Percentiles rank a stretch among this genome's conserved stretches.
phyloP scores from a whole-genome alignment of 768 basidiomycete species.

The Pleurotus salmoneostramineus region DNA sequence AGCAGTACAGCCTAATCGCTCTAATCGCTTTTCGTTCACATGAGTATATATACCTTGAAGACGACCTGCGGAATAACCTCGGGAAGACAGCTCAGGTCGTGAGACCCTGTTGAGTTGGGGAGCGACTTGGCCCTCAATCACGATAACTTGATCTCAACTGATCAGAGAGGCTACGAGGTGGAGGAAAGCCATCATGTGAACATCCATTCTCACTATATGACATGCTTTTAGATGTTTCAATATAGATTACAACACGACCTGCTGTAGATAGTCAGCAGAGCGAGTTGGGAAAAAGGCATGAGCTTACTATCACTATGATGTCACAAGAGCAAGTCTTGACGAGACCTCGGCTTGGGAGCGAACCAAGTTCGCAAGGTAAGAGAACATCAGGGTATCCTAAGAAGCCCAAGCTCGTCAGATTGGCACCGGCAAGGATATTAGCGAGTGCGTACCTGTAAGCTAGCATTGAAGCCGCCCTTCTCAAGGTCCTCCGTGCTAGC shows the following conservation, averaged over 20 bases:
- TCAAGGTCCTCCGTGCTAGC: slow-evolving; percentile 69
- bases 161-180: background rate
- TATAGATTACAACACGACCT: background rate
- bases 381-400: slow-evolving; percentile 91
- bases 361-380: slow-evolving; percentile 91
- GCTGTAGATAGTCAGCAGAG: background rate
- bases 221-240: too few relatives aligned
- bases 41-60: background rate
- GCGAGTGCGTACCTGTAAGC: slow-evolving; percentile 54
- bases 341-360: slow-evolving; percentile 93
- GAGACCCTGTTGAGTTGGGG: background rate
- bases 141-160: background rate
- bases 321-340: slow-evolving; percentile 76
- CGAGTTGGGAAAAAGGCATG: background rate
- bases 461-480: slow-evolving; percentile 70
- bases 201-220: too few relatives aligned
- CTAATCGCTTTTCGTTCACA: background rate
- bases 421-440: too few relatives aligned
- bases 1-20: background rate
- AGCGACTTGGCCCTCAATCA: background rate
- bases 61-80: background rate
- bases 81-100: background rate
- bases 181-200: background rate
- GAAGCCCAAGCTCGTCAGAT: background rate
- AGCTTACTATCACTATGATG: slow-evolving; percentile 20